Conservation (phyloP, 2,329 filamentous ascomycete species). For the Colletotrichum agaves region DNA sequence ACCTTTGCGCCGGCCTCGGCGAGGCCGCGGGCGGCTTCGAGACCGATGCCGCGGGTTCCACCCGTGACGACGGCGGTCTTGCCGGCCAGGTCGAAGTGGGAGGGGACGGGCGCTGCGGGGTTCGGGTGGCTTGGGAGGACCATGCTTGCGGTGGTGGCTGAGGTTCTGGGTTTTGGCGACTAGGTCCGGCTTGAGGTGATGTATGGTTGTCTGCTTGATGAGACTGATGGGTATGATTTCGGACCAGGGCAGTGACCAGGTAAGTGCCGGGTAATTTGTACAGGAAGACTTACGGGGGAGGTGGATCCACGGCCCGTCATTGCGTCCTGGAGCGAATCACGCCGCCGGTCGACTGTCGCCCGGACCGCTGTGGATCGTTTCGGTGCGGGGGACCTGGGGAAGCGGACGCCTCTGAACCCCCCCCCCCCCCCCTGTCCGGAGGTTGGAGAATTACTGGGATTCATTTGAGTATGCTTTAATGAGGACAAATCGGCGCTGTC, state of each 20-base stretch:
- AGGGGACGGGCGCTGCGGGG: constrained; percentile 24
- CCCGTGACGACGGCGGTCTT: constrained; percentile 34
- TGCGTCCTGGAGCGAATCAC: constrained; percentile 7
- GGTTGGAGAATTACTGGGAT: not conserved
- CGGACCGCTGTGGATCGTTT: constrained; percentile 11
- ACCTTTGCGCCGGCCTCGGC: constrained; percentile 31
- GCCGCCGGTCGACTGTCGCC: constrained; percentile 15
- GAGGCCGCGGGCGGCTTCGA: constrained; percentile 27
- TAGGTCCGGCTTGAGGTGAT: not conserved
- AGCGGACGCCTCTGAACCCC: constrained; percentile 22
- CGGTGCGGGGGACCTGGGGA: constrained; percentile 25
- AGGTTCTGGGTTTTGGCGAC: not conserved
- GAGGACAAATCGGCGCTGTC: too few species aligned
- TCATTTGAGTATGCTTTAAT: too few species aligned
- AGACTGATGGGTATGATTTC: not conserved
- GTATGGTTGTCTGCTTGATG: not conserved
- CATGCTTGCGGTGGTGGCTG: constrained; percentile 7
- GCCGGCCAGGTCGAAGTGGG: constrained; percentile 36
- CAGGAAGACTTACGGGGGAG: not conserved
- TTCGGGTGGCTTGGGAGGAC: constrained; percentile 31
- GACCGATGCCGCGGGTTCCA: constrained; percentile 29
- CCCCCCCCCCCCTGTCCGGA: constrained; percentile 1
- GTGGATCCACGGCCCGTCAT: not conserved
- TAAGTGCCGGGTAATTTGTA: constrained; percentile 20
- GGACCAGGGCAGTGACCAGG: constrained; percentile 10